Percentiles rank a stretch among this genome's conserved stretches.
These are phyloP conservation scores for Porpolomopsis calyptriformis DNA, from an alignment of 768 basidiomycete species.

Conservation along the genomic window DNA sequence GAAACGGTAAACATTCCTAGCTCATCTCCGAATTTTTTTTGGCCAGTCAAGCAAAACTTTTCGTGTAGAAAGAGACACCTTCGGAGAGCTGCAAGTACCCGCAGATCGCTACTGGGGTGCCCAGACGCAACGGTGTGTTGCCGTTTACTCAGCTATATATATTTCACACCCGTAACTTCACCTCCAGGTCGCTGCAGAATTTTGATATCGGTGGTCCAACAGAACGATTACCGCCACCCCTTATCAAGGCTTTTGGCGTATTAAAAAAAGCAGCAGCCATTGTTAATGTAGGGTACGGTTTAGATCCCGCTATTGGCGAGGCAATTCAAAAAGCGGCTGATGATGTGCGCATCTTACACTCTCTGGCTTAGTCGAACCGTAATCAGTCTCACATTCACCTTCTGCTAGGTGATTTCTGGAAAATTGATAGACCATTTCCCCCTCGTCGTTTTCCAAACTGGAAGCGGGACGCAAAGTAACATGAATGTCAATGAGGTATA, in stretches of 20 bases:
- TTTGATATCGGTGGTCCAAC: slow-evolving; percentile 96
- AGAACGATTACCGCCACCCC: slow-evolving; percentile 86
- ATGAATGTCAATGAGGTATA: slow-evolving; percentile 96
- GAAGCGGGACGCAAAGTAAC: slow-evolving; percentile 97
- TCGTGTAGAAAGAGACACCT: slow-evolving; percentile 86
- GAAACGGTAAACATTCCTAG: too few relatives aligned
- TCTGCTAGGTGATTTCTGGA: slow-evolving; percentile 80
- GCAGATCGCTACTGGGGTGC: slow-evolving; percentile 88
- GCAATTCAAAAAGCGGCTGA: slow-evolving; percentile 92
- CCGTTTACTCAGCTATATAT: background rate
- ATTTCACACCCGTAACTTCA: background rate
- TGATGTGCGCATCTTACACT: slow-evolving; percentile 47
- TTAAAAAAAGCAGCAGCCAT: slow-evolving; percentile 94
- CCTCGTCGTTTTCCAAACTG: slow-evolving; percentile 97
- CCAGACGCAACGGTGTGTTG: slow-evolving; percentile 80
- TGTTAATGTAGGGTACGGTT: slow-evolving; percentile 83
- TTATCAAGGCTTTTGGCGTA: slow-evolving; percentile 96
- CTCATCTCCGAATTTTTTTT: background rate
- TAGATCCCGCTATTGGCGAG: slow-evolving; percentile 77
- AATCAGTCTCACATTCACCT: too few relatives aligned
- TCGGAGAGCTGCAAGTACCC: slow-evolving; percentile 84
- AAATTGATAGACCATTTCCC: slow-evolving; percentile 94
- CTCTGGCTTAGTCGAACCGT: background rate
- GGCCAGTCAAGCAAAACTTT: slow-evolving; percentile 38
- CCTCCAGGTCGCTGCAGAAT: slow-evolving; percentile 71